Percentiles rank a stretch among this genome's conserved stretches.
phyloP scores from a whole-genome alignment of 805 yeast genomes.

The Metschnikowia peoriensis region DNA sequence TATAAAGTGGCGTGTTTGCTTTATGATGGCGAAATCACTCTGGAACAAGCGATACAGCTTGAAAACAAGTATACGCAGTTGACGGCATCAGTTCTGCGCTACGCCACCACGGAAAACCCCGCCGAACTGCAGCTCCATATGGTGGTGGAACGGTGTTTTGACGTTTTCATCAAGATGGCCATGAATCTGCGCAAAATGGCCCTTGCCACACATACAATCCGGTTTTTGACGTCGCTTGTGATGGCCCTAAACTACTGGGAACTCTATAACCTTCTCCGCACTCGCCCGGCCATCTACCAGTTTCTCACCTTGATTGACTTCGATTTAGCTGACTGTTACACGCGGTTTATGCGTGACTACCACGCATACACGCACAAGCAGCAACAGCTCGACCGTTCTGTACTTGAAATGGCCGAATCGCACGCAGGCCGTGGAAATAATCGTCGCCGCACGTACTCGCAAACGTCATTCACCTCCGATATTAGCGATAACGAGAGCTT shows the following conservation, averaged over 20 bases:
- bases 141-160: slow-evolving; percentile 39
- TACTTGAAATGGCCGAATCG: background rate
- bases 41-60: slow-evolving; percentile 19
- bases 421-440: slow-evolving; percentile 4
- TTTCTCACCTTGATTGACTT: slow-evolving; percentile 38
- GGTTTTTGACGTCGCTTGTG: slow-evolving; percentile 37
- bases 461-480: slow-evolving; percentile 4
- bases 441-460: slow-evolving; percentile 5
- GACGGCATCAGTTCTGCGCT: slow-evolving; percentile 24
- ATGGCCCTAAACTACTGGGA: slow-evolving; percentile 46
- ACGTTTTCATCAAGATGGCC: slow-evolving; percentile 35
- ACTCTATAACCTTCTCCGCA: slow-evolving; percentile 36
- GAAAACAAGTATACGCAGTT: slow-evolving; percentile 25
- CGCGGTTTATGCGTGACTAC: slow-evolving; percentile 34
- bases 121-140: slow-evolving; percentile 31
- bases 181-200: slow-evolving; percentile 29
- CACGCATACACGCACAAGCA: slow-evolving; percentile 25
- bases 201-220: slow-evolving; percentile 33
- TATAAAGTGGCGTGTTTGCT: slow-evolving; percentile 29
- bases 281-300: slow-evolving; percentile 44
- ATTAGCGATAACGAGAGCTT: slow-evolving; percentile 8
- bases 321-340: slow-evolving; percentile 41
- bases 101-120: slow-evolving; percentile 25
- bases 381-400: slow-evolving; percentile 1
- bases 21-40: slow-evolving; percentile 17